Evolutionary conservation across 176 grass and related monocot species (phyloP), one percentile per base, ranked within the genome.

Genomic region (Puya raimondii): DNA sequence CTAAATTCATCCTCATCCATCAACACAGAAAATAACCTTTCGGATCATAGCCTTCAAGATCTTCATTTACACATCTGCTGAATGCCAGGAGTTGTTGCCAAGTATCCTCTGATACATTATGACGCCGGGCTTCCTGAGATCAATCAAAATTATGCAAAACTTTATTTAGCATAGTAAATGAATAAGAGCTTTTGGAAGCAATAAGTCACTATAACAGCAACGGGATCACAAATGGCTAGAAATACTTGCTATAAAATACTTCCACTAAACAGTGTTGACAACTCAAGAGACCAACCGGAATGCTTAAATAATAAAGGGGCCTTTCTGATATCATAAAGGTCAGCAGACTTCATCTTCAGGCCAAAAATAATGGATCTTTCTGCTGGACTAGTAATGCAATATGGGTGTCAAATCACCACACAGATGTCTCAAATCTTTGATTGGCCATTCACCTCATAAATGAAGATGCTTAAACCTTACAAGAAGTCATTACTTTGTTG

Each of bases 21-120:
- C 7, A 61, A 61, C 16, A 61, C 17, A 49, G 70, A 82, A 63
- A 21, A 71, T 65, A 68, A 96, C 93, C 93, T 80, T 85, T 89
- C 65, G 94, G 89, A 80, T 97, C 94, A 88, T 97, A 97, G 69
- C 80, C 94, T 76, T 90, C 79, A 48, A 92, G 80, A 77, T 97
- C 84, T 70, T 97, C 89, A 69, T 88, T 90, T 68, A 97, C 84
- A 47, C 86, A 92, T 72, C 82, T 83, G 77, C 89, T 88, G 78
- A 97, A 97, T 66, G 86, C 86, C 48, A 97, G 80, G 63, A 97
- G 74, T 81, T 90, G 94, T 66, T 97, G 86, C 94, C 94, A 97
- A 54, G 84, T 87, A 77, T 97, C 94, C 79, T 92, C 89, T 20
- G 89, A 73, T 84, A 93, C 86, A 79, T 93, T 97, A 79, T 97